Conservation (phyloP, 2,329 filamentous ascomycete genomes). For the Cladophialophora exuberans region DNA sequence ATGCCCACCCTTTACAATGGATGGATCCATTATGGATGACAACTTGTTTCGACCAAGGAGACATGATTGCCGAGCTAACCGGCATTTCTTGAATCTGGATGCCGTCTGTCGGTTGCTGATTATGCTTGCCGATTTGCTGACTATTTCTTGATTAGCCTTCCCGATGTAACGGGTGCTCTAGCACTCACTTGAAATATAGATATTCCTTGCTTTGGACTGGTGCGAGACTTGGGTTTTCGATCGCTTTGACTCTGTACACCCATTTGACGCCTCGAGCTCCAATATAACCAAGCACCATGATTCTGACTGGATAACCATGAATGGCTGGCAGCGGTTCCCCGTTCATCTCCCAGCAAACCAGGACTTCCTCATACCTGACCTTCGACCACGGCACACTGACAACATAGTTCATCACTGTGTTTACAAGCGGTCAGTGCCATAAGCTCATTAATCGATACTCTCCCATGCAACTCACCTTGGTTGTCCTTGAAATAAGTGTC, state of each 20-base stretch:
- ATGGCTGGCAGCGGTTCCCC: constrained; percentile 65
- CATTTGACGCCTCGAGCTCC: constrained; percentile 66
- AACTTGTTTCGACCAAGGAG: constrained; percentile 61
- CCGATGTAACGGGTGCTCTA: not conserved
- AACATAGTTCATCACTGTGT: constrained; percentile 62
- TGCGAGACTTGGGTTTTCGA: constrained; percentile 57
- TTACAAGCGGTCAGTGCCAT: constrained; percentile 41
- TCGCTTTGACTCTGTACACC: constrained; percentile 63
- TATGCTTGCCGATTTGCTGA: constrained; percentile 70
- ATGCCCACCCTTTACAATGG: constrained; percentile 64
- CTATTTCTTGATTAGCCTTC: not conserved
- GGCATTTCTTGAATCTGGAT: constrained; percentile 75
- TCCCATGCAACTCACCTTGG: not conserved
- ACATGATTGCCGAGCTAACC: constrained; percentile 68
- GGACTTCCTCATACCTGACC: constrained; percentile 65
- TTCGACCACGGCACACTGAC: constrained; percentile 70
- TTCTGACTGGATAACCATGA: constrained; percentile 66
- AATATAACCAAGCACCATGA: constrained; percentile 68
- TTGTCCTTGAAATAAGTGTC: constrained; percentile 74
- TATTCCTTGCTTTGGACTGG: constrained; percentile 69
- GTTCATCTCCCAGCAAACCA: constrained; percentile 75
- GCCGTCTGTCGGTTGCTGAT: constrained; percentile 60
- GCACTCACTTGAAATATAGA: constrained; percentile 62
- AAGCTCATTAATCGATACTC: constrained; percentile 6
- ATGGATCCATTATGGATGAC: constrained; percentile 64